These are phyloP conservation scores for Paxillus involutus DNA, from an alignment of 768 basidiomycete species.

Conservation along the genomic window DNA sequence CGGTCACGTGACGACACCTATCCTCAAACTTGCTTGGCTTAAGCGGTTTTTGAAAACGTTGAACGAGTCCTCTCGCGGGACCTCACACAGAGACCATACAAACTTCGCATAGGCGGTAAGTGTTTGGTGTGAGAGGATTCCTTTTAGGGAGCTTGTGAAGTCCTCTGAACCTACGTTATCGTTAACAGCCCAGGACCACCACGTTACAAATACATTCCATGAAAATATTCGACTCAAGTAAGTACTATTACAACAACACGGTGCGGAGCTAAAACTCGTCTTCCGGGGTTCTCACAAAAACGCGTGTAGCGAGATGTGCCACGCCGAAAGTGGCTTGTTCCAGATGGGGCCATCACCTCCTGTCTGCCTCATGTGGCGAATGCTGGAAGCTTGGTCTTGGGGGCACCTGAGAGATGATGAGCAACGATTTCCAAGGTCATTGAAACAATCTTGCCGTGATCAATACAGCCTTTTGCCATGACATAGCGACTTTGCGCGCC, in stretches of 20 bases:
- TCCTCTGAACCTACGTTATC: too few species aligned
- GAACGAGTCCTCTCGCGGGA: too few species aligned
- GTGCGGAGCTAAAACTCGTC: too few species aligned
- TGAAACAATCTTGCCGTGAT: conserved; percentile 15
- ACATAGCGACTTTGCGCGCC: conserved; percentile 19
- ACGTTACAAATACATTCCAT: not conserved
- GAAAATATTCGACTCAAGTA: not conserved
- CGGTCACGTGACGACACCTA: too few species aligned
- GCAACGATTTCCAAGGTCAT: conserved; percentile 1
- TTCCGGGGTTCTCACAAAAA: not conserved
- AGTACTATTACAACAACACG: too few species aligned
- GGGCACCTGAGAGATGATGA: conserved; percentile 22
- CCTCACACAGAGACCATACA: not conserved
- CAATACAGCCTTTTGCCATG: conserved; percentile 19
- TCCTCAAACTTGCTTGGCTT: too few species aligned
- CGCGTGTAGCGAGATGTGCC: conserved; percentile 10
- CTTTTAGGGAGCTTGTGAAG: too few species aligned
- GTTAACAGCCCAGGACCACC: not conserved
- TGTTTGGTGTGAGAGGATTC: not conserved
- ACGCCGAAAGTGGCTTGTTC: conserved; percentile 4
- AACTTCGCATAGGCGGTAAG: not conserved
- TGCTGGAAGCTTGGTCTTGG: conserved; percentile 13
- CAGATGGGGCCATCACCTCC: conserved; percentile 11
- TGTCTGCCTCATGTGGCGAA: conserved; percentile 18
- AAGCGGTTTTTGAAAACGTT: too few species aligned